phyloP scores from a whole-genome alignment of 495 filamentous ascomycete genomes.

The Platismatia glauca region DNA sequence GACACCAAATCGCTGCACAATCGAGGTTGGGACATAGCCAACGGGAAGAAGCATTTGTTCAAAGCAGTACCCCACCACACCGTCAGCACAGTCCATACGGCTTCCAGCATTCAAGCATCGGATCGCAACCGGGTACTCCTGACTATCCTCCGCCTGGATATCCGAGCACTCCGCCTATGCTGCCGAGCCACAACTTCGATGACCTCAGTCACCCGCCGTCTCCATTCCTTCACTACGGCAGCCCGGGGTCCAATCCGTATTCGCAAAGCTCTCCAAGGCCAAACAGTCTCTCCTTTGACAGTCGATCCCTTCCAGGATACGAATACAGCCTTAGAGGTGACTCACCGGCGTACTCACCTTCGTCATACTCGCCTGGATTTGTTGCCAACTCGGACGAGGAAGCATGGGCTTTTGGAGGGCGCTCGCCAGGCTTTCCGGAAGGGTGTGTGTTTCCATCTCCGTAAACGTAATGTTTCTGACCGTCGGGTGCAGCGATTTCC shows the following conservation, averaged over 20 bases:
- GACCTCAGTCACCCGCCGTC: constrained; percentile 24
- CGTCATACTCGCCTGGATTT: constrained; percentile 24
- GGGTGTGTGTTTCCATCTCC: constrained; percentile 16
- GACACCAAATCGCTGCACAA: constrained; percentile 13
- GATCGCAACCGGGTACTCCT: constrained; percentile 24
- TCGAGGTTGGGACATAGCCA: constrained; percentile 12
- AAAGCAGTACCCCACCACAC: constrained; percentile 6
- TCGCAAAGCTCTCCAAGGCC: constrained; percentile 22
- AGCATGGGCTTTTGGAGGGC: constrained; percentile 17
- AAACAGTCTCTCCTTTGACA: constrained; percentile 21
- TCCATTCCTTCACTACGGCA: constrained; percentile 22
- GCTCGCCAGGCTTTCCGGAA: constrained; percentile 20
- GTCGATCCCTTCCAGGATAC: constrained; percentile 19
- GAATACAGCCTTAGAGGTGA: constrained; percentile 19
- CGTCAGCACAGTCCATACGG: constrained; percentile 22
- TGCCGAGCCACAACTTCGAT: constrained; percentile 22
- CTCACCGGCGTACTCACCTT: constrained; percentile 24
- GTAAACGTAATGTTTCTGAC: constrained; percentile 14
- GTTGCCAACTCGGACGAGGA: constrained; percentile 23
- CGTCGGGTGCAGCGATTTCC: constrained; percentile 2
- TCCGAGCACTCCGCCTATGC: constrained; percentile 17
- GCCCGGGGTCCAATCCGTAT: constrained; percentile 17
- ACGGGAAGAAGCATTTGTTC: constrained; percentile 7
- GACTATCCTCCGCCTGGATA: constrained; percentile 21
- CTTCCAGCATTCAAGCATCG: constrained; percentile 21